A percentile compares a stretch with the other conserved stretches of the same genome.
These are phyloP conservation scores for Colletotrichum salicis DNA, from an alignment of 2,329 filamentous ascomycete genomes.

Conservation along the genomic window DNA sequence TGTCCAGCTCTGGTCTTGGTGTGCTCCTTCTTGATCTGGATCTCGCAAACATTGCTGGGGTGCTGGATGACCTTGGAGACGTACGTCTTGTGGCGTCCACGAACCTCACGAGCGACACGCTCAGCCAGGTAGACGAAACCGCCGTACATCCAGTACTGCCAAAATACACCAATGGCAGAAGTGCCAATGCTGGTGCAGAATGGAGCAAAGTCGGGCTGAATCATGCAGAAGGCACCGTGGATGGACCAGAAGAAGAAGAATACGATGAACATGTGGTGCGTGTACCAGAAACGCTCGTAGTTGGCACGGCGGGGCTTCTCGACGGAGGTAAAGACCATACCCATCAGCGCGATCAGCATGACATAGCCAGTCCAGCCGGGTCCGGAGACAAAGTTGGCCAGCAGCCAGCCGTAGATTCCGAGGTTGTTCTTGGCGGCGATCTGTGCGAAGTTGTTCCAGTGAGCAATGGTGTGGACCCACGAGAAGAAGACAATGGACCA, in stretches of 20 bases:
- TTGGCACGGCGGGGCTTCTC: constrained; percentile 83
- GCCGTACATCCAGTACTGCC: constrained; percentile 90
- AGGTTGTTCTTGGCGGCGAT: constrained; percentile 79
- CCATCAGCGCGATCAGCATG: constrained; percentile 82
- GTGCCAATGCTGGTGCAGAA: constrained; percentile 78
- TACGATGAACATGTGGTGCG: constrained; percentile 86
- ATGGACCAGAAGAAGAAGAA: constrained; percentile 95
- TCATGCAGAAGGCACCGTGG: constrained; percentile 91
- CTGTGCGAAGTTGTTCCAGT: constrained; percentile 88
- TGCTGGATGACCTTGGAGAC: constrained; percentile 92
- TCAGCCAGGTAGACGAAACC: constrained; percentile 85
- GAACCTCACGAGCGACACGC: constrained; percentile 79
- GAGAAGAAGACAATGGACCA: constrained; percentile 92
- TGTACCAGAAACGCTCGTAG: constrained; percentile 92
- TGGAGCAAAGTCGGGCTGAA: constrained; percentile 82
- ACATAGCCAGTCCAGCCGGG: constrained; percentile 89
- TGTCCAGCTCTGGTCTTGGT: constrained; percentile 84
- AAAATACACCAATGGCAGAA: constrained; percentile 80
- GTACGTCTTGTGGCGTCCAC: constrained; percentile 84
- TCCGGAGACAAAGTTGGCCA: constrained; percentile 81
- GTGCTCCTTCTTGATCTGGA: constrained; percentile 91
- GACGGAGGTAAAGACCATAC: constrained; percentile 80
- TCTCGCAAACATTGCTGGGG: constrained; percentile 88
- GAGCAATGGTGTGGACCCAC: constrained; percentile 85
- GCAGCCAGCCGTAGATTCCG: constrained; percentile 80